Conservation (phyloP, 2,329 filamentous ascomycete genomes). For the Pseudogymnoascus sp. region DNA sequence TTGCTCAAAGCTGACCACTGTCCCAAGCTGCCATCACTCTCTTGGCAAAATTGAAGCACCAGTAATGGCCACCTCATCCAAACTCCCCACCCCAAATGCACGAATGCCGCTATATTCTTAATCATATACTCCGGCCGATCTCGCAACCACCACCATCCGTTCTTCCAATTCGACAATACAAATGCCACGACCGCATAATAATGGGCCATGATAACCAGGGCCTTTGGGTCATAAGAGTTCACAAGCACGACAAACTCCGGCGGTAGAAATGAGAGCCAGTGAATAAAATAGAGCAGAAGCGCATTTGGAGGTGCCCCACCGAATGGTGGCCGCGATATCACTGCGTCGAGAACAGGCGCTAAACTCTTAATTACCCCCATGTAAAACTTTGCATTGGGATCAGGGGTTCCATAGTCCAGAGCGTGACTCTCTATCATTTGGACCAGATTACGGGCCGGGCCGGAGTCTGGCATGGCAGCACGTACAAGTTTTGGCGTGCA, state of each 20-base stretch:
- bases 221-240: constrained; percentile 14
- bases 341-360: background rate
- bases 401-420: background rate
- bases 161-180: constrained; percentile 12
- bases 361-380: background rate
- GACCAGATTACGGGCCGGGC: constrained; percentile 9
- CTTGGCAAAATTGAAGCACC: background rate
- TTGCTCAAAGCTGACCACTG: background rate
- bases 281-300: constrained; percentile 15
- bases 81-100: constrained; percentile 6
- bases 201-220: constrained; percentile 17
- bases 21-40: background rate
- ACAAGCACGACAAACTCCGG: constrained; percentile 14
- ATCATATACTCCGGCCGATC: constrained; percentile 20
- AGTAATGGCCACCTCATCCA: constrained; percentile 18
- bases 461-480: constrained; percentile 11
- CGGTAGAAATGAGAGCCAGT: constrained; percentile 18
- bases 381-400: background rate
- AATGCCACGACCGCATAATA: constrained; percentile 18
- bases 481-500: constrained; percentile 12
- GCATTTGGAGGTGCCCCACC: constrained; percentile 11
- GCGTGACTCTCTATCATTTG: background rate
- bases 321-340: background rate
- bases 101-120: constrained; percentile 14
- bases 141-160: constrained; percentile 18